Evolutionary conservation across 192 early-diverging fungal genomes (phyloP).

Genomic region (Podila epicladia): DNA sequence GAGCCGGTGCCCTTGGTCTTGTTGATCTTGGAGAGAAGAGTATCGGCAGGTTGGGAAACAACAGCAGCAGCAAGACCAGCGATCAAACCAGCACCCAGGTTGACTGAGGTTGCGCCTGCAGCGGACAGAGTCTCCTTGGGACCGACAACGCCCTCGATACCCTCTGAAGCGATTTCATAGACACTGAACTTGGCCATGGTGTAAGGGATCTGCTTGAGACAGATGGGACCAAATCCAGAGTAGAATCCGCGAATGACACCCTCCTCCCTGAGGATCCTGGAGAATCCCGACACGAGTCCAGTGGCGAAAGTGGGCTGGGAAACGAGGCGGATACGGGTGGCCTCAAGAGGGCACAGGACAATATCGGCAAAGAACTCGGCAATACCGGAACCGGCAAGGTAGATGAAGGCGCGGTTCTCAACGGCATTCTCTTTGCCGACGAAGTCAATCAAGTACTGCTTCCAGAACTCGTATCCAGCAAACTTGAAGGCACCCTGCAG

Average conservation of each 20-base stretch:
- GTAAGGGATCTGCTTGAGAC: slow-evolving; percentile 82
- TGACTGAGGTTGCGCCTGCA: slow-evolving; percentile 58
- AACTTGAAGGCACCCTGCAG: slow-evolving; percentile 76
- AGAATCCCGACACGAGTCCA: slow-evolving; percentile 70
- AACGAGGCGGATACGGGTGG: slow-evolving; percentile 78
- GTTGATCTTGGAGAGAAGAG: slow-evolving; percentile 74
- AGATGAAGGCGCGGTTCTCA: slow-evolving; percentile 71
- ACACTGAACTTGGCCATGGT: slow-evolving; percentile 85
- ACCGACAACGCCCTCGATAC: slow-evolving; percentile 53
- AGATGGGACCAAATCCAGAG: slow-evolving; percentile 81
- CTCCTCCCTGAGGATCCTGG: slow-evolving; percentile 68
- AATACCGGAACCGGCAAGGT: slow-evolving; percentile 68
- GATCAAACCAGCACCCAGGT: slow-evolving; percentile 65
- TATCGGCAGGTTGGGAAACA: slow-evolving; percentile 72
- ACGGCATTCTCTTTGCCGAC: slow-evolving; percentile 65
- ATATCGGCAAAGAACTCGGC: slow-evolving; percentile 85
- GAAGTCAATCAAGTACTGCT: slow-evolving; percentile 61
- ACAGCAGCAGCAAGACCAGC: slow-evolving; percentile 72
- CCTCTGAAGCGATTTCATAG: slow-evolving; percentile 60
- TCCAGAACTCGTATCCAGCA: slow-evolving; percentile 76
- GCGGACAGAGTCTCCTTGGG: slow-evolving; percentile 57
- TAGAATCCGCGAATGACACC: slow-evolving; percentile 76
- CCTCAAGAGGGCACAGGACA: slow-evolving; percentile 77
- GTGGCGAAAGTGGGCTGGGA: slow-evolving; percentile 73
- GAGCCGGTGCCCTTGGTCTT: slow-evolving; percentile 67